These are phyloP conservation scores for Chenopodium berlandieri DNA, from an alignment of 148 eudicot species.

Conservation along the genomic window DNA sequence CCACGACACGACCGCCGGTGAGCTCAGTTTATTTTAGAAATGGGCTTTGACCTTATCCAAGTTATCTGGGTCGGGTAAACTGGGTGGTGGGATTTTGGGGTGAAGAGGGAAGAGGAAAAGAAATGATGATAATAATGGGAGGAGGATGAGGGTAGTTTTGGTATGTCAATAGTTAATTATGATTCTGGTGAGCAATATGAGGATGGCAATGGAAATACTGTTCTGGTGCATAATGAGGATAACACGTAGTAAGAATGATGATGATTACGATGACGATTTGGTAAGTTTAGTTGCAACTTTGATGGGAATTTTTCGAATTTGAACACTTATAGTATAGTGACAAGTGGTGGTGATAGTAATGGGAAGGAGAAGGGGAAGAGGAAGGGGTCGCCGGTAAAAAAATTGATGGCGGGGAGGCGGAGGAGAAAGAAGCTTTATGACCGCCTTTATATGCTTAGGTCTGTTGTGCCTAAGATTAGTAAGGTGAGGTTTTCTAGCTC, in stretches of 20 bases:
- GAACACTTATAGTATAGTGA: conserved; percentile 36
- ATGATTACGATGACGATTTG: not conserved
- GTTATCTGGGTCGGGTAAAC: conserved; percentile 1
- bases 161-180: conserved; percentile 35
- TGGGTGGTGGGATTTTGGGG: conserved; percentile 20
- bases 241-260: not conserved
- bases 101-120: conserved; percentile 40
- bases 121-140: conserved; percentile 8
- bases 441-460: conserved; percentile 70
- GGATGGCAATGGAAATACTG: not conserved
- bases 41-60: conserved; percentile 28
- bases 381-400: conserved; percentile 71
- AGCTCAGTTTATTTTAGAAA: conserved; percentile 47
- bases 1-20: not conserved
- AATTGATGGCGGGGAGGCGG: conserved; percentile 71
- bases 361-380: conserved; percentile 29
- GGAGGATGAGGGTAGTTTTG: conserved; percentile 39
- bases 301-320: conserved; percentile 33
- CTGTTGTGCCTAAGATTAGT: conserved; percentile 76
- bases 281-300: no score
- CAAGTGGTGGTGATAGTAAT: conserved; percentile 19
- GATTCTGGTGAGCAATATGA: conserved; percentile 44
- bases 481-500: conserved; percentile 33
- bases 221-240: not conserved
- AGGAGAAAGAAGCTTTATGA: conserved; percentile 80